phyloP scores from a whole-genome alignment of 2,329 filamentous ascomycete genomes.

The Chaetomium sp. region DNA sequence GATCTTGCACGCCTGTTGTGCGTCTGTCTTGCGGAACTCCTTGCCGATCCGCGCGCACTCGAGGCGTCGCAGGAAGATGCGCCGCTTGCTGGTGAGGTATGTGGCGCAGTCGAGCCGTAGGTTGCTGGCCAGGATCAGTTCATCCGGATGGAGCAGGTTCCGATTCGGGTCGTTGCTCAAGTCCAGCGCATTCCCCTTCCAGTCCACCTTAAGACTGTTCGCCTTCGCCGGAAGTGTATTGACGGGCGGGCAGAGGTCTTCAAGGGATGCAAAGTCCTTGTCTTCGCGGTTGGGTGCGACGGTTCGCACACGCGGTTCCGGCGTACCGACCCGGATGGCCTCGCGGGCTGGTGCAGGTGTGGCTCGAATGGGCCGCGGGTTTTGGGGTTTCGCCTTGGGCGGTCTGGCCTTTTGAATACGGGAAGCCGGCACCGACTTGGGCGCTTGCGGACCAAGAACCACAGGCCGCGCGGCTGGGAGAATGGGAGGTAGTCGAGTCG shows the following conservation, averaged over 20 bases:
- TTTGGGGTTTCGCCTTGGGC: constrained; percentile 13
- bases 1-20: constrained; percentile 94
- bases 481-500: constrained; percentile 32
- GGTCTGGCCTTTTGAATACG: constrained; percentile 28
- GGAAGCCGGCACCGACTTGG: constrained; percentile 15
- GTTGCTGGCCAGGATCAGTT: constrained; percentile 68
- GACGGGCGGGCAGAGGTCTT: constrained; percentile 66
- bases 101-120: constrained; percentile 79
- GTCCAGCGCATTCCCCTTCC: constrained; percentile 76
- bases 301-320: constrained; percentile 45
- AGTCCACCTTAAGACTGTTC: constrained; percentile 75
- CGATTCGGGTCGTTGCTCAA: constrained; percentile 65
- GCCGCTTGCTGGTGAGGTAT: constrained; percentile 87
- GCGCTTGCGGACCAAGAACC: constrained; percentile 22
- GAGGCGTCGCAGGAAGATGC: constrained; percentile 75
- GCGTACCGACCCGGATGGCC: constrained; percentile 37
- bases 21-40: constrained; percentile 90
- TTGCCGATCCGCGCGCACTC: constrained; percentile 62
- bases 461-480: constrained; percentile 35
- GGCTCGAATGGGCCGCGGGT: constrained; percentile 31
- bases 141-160: constrained; percentile 68
- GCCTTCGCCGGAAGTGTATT: constrained; percentile 57
- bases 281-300: constrained; percentile 69
- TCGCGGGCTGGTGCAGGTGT: constrained; percentile 27
- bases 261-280: constrained; percentile 67